These are phyloP conservation scores for Alternaria tenuissima DNA, from an alignment of 2,329 filamentous ascomycete species.

Conservation along the genomic window DNA sequence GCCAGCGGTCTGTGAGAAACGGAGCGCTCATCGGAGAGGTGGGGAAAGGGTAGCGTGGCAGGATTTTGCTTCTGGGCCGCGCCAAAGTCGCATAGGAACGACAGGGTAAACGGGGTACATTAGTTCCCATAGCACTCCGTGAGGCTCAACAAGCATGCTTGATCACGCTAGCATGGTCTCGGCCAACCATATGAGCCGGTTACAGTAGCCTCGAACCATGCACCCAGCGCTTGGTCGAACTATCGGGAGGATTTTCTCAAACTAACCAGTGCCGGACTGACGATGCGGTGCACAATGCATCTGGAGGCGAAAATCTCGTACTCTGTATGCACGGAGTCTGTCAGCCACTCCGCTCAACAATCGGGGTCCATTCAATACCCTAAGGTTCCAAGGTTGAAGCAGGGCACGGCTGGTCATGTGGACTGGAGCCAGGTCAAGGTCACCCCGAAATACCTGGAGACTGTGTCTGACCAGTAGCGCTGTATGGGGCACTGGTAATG, in stretches of 20 bases:
- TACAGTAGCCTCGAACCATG: conserved; percentile 8
- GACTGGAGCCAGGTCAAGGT: conserved; percentile 2
- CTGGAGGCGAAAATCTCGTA: conserved; percentile 11
- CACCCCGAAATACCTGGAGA: background rate
- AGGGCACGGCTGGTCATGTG: conserved; percentile 9
- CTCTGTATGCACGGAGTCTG: conserved; percentile 1
- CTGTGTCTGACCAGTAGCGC: background rate
- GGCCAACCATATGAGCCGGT: conserved; percentile 19
- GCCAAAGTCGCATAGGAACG: conserved; percentile 17
- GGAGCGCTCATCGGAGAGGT: conserved; percentile 16
- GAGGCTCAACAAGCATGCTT: conserved; percentile 42
- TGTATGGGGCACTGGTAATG: background rate
- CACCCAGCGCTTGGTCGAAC: conserved; percentile 28
- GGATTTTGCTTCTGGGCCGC: conserved; percentile 38
- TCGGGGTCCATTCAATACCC: conserved; percentile 3
- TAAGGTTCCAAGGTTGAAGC: background rate
- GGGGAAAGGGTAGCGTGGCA: conserved; percentile 17
- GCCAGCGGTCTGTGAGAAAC: conserved; percentile 13
- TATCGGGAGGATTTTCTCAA: conserved; percentile 32
- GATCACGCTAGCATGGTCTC: conserved; percentile 23
- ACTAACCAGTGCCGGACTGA: conserved; percentile 9
- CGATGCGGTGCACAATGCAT: conserved; percentile 2
- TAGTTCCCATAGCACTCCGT: conserved; percentile 30
- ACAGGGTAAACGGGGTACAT: conserved; percentile 36
- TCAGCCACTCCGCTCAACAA: conserved; percentile 14